phyloP scores from a whole-genome alignment of 768 basidiomycete genomes.

The Ramaria sp. region DNA sequence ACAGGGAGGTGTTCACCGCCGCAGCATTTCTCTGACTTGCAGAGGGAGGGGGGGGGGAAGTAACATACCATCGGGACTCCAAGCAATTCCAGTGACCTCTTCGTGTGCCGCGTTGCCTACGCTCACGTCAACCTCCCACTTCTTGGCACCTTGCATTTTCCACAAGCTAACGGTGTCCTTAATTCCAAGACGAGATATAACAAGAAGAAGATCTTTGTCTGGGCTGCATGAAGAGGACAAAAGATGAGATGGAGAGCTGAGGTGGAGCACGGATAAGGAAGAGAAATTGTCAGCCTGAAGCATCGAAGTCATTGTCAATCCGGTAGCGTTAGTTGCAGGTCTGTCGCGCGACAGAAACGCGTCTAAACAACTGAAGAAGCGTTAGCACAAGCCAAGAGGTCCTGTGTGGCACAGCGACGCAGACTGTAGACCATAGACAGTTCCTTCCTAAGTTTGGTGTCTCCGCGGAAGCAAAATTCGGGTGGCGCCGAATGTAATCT shows the following conservation, averaged over 20 bases:
- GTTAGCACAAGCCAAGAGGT: neutral
- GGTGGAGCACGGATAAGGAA: slow-evolving; percentile 42
- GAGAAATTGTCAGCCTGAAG: slow-evolving; percentile 12
- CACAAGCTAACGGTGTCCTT: slow-evolving; percentile 65
- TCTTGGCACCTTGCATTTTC: slow-evolving; percentile 70
- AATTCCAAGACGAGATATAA: slow-evolving; percentile 56
- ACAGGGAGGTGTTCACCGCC: slow-evolving; percentile 25
- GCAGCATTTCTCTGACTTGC: neutral
- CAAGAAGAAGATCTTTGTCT: slow-evolving; percentile 69
- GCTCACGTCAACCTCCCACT: slow-evolving; percentile 70
- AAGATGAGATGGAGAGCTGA: slow-evolving; percentile 48
- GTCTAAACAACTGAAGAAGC: neutral
- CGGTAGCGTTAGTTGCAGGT: neutral
- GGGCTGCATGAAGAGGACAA: slow-evolving; percentile 65
- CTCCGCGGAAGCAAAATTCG: neutral
- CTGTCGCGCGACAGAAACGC: neutral
- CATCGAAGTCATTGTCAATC: neutral
- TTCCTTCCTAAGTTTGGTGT: neutral
- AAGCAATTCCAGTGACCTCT: slow-evolving; percentile 50
- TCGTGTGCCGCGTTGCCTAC: slow-evolving; percentile 30
- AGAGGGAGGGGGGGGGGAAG: too few species aligned
- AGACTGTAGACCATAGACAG: neutral
- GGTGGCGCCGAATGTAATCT: neutral
- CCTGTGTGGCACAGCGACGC: neutral
- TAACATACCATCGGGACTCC: slow-evolving; percentile 77